Evolutionary conservation across 1,284 basidiomycete genomes (phyloP), one percentile per base, ranked within the genome.

Genomic region (Rhodotorula sp.): DNA sequence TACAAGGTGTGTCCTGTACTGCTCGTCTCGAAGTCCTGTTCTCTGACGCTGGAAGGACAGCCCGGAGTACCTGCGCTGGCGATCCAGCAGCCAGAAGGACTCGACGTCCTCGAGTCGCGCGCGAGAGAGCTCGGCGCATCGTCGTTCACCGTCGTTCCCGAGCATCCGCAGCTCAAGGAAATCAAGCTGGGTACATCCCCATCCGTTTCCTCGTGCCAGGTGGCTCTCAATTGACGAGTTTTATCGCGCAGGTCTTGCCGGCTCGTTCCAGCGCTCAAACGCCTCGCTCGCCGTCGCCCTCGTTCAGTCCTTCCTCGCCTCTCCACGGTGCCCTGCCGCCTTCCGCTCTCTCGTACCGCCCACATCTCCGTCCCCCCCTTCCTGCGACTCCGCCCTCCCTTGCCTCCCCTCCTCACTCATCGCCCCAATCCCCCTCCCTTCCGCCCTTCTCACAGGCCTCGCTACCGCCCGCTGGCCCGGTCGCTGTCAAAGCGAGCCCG

Each of bases 201-300:
- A 5, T 17, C 22, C 24, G 17, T 22, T 32, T 56, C 8, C 17
- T 56, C 53, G 22, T 15, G 9, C 44, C 15, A 29, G 39, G n/a
- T 20, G 1, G 44, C 13, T 56, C 2, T 27, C 47, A 22, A 15
- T 56, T 52, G 22, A 47, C 30, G 1, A 46, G 17, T 3, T 32
- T 0, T 4, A 4, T 10, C 13, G n/a, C n/a, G 27, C 57, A 89
- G 93, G 93, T 34, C 85, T 99, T 34, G 86, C 91, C 20, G 96
- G 96, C n/a, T 77, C 78, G 22, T 96, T 99, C 81, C 96, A 99
- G 80, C 81, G 86, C 58, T 88, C 89, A 77, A 99, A 99, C 79
- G 96, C 96, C 0, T 87, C 85, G 44, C 87, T 99, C 49, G 95
- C 96, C 3, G 83, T 96, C 5, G 85, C 87, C 48, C 84, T 99